Evolutionary conservation across 208 protist genomes (phyloP).

Genomic region (Trypanosoma congolense): DNA sequence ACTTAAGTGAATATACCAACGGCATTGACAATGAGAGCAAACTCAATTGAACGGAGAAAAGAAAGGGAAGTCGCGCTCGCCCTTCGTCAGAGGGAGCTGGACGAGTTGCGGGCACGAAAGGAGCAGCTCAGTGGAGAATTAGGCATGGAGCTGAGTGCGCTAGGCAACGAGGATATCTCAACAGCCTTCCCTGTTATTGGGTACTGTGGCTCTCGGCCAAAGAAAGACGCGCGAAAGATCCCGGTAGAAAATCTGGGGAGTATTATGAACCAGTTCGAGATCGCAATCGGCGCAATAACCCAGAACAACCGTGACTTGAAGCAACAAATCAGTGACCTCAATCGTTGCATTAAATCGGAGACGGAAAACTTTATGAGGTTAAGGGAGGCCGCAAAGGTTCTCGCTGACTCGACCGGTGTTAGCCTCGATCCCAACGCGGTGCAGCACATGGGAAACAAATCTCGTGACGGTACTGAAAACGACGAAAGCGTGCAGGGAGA

Average conservation of each 20-base stretch:
- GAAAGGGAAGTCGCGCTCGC: constrained; percentile 62
- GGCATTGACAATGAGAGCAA: constrained; percentile 36
- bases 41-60: constrained; percentile 44
- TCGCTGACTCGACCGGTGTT: constrained; percentile 38
- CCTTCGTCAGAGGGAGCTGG: constrained; percentile 58
- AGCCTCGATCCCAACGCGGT: constrained; percentile 18
- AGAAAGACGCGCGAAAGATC: constrained; percentile 32
- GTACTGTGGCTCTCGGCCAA: constrained; percentile 55
- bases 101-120: constrained; percentile 50
- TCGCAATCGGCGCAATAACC: constrained; percentile 56
- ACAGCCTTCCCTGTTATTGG: constrained; percentile 70
- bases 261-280: constrained; percentile 60
- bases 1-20: background rate
- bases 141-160: constrained; percentile 18
- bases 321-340: constrained; percentile 47
- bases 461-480: background rate
- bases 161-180: constrained; percentile 40
- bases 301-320: constrained; percentile 48
- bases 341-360: constrained; percentile 46
- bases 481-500: background rate
- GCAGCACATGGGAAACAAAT: background rate
- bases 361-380: constrained; percentile 24
- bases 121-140: constrained; percentile 44
- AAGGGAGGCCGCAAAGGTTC: constrained; percentile 16
- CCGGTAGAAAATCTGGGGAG: constrained; percentile 73